Percentiles rank a stretch among this genome's conserved stretches.
These are phyloP conservation scores for Xylariaceae sp. DNA, from an alignment of 2,329 filamentous ascomycete genomes.

Conservation along the genomic window DNA sequence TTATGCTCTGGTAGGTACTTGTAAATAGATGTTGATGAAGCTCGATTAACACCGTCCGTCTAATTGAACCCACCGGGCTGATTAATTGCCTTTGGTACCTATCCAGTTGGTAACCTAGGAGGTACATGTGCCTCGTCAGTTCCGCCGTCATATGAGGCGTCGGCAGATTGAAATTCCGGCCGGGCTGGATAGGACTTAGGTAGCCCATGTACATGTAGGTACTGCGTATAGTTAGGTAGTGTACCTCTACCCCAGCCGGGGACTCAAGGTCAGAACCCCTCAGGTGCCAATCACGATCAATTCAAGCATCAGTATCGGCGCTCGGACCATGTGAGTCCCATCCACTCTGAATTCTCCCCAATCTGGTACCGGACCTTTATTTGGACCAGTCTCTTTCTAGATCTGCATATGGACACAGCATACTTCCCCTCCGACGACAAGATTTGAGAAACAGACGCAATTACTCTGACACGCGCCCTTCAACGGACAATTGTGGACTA, in stretches of 20 bases:
- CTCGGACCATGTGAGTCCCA: not conserved
- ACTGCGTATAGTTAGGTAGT: too few species aligned
- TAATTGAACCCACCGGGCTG: too few species aligned
- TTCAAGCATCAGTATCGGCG: not conserved
- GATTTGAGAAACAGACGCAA: not conserved
- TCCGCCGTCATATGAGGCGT: not conserved
- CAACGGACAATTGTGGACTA: not conserved
- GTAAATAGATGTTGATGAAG: too few species aligned
- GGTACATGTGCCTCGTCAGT: too few species aligned
- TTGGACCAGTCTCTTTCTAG: not conserved
- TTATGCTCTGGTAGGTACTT: too few species aligned
- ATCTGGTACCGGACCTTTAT: not conserved
- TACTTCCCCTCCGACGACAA: not conserved
- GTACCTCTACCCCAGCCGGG: too few species aligned
- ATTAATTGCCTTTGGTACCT: not conserved
- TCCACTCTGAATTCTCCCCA: not conserved
- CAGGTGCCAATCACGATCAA: not conserved
- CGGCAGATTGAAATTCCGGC: conserved; percentile 4
- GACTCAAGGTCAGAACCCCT: not conserved
- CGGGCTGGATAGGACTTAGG: not conserved
- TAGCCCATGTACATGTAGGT: not conserved
- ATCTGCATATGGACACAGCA: not conserved
- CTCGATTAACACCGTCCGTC: too few species aligned
- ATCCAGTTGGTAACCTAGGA: not conserved
- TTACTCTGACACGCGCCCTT: not conserved